Evolutionary conservation across 2,329 filamentous ascomycete genomes (phyloP), one percentile per base, ranked within the genome.

Genomic region (Metarhizium sp.): DNA sequence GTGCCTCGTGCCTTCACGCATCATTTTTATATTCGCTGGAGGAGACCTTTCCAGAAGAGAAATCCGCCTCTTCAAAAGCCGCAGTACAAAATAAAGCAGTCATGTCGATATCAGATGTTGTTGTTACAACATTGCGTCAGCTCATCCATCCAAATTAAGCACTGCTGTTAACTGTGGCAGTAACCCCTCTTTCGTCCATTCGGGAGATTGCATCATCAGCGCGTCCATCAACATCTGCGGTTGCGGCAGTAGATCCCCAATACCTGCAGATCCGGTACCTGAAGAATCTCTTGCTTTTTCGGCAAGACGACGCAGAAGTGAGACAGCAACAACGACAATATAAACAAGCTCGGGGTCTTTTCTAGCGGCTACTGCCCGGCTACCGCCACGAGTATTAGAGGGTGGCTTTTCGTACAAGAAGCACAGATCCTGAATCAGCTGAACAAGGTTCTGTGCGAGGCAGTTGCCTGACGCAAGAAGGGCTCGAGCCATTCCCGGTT

Each of bases 391-490:
- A 42, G 51, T 58, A 40, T 61, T 18, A 43, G 47, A 34, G 18
- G 54, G 55, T 32, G 59, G 55, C 49, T 55, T 59, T 49, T 85
- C 80, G 59, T 79, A 82, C 63, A 86, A 79, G 6, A 77, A 77
- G 59, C 85, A 87, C 3, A 96, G 76, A 4, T 88, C 78, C 57
- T 87, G 85, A 0, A 92, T 82, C 25, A 96, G 77, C 25, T 85
- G 81, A 55, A 92, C 81, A 7, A 97, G 78, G 62, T 86, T 92
- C 56, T 88, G 82, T 1, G 89, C 87, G 69, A 96, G 94, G 0
- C 88, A 89, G 62, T 95, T 91, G 46, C 87, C 84, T 3, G 88
- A 90, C 43, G 86, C 83, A 7, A 97, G 79, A 92, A 94, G 97
- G 0, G 81, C 77, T 55, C 83, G 82, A 4, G 92, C 87, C 7